Evolutionary conservation across 2,329 filamentous ascomycete genomes (phyloP), one percentile per base, ranked within the genome.

Genomic region (Hymenoscyphus salicellus): DNA sequence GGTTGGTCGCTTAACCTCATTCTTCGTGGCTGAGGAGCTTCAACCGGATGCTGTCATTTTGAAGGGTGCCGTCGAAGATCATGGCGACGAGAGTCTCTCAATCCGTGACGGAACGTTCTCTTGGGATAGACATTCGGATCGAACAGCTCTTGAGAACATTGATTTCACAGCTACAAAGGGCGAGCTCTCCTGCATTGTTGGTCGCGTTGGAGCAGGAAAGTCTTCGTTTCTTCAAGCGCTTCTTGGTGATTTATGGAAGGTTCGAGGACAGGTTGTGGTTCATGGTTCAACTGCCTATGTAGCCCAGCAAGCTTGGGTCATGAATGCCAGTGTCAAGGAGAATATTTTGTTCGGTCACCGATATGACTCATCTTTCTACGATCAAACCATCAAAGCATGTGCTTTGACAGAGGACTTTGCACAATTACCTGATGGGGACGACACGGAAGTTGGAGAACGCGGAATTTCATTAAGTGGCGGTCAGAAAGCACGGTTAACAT

Each of bases 291-390:
- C 92, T 49, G 95, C 95, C 1, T 99, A 98, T 76, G 95, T 96
- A 65, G 91, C 93, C 17, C 96, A 99, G 77, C 88, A 91, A 73
- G 83, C 93, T 23, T 99, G 96, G 95, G 91, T 99, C 61, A 94
- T 98, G 88, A 99, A 99, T 75, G 95, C 95, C 8, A 96, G 91
- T 33, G 93, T 99, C 63, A 92, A 93, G 72, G 95, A 99, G 75
- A 99, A 99, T 75, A 97, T 99, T 71, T 83, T 97, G 4, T 99
- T 99, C 74, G 95, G 95, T 1, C 93, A 99, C 78, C 89, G 92
- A 57, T 97, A 91, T 82, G 94, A 99, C 77, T 89, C 93, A 5
- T 85, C 89, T 33, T 99, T 99, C 78, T 99, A 99, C 78, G 92
- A 98, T 63, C 89, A 91, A 73, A 97, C 94, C 0, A 83, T 99